These are phyloP conservation scores for Steccherinum ochraceum DNA, from an alignment of 768 basidiomycete species.

Conservation along the genomic window DNA sequence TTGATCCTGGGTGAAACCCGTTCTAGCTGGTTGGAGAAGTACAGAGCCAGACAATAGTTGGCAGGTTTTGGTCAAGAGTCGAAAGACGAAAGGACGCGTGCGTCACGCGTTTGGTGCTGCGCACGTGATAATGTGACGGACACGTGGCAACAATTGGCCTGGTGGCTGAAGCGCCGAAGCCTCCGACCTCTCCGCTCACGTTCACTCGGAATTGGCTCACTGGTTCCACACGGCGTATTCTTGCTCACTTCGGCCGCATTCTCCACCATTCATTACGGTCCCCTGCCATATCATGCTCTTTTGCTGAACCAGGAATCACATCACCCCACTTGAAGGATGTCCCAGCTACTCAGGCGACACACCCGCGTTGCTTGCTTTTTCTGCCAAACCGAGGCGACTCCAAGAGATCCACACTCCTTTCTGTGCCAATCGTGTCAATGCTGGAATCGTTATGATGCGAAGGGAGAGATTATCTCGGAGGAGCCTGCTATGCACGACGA, in stretches of 20 bases:
- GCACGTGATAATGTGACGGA: neutral
- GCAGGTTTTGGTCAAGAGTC: too few species aligned
- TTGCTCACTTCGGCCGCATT: too few species aligned
- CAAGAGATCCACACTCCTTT: conserved; percentile 50
- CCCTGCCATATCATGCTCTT: neutral
- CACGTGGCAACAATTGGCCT: neutral
- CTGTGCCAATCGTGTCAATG: conserved; percentile 63
- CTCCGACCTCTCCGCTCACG: too few species aligned
- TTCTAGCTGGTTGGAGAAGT: too few species aligned
- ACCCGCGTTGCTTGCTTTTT: conserved; percentile 60
- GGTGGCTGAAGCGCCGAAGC: too few species aligned
- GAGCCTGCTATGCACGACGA: conserved; percentile 88
- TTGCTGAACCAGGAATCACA: neutral
- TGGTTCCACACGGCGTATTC: too few species aligned
- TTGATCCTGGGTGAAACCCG: too few species aligned
- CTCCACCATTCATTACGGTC: too few species aligned
- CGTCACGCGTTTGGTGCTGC: neutral
- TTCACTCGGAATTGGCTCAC: too few species aligned
- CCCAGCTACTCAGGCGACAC: conserved; percentile 45
- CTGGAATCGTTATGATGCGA: conserved; percentile 67
- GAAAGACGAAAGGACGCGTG: neutral
- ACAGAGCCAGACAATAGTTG: too few species aligned
- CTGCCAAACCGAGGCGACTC: conserved; percentile 47
- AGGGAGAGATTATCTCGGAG: conserved; percentile 76
- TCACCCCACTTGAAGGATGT: conserved; percentile 15